Conservation (phyloP, 2,329 filamentous ascomycete species). For the Beauveria australis region DNA sequence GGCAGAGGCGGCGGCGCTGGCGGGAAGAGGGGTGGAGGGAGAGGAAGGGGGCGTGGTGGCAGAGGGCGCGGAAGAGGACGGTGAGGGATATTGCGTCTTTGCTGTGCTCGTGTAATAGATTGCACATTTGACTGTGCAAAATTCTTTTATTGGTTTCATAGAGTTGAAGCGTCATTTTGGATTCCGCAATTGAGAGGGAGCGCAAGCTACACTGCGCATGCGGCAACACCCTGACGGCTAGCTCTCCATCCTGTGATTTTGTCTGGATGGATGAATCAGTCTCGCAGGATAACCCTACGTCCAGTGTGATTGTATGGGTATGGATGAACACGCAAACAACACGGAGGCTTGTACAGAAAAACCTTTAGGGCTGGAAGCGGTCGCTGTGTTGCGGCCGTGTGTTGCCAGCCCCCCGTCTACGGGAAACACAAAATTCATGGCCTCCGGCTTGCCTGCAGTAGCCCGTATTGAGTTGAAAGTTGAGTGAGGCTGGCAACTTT, state of each 20-base stretch:
- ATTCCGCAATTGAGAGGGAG: not conserved
- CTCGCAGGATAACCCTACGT: too few species aligned
- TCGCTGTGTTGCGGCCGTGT: too few species aligned
- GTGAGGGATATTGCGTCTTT: conserved; percentile 4
- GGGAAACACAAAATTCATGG: too few species aligned
- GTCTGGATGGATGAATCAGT: not conserved
- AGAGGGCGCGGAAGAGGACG: conserved; percentile 17
- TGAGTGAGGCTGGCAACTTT: too few species aligned
- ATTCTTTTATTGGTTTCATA: not conserved
- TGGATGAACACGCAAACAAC: not conserved
- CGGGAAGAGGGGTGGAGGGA: conserved; percentile 34
- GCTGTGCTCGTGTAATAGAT: not conserved
- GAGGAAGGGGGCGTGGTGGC: conserved; percentile 22
- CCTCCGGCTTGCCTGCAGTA: too few species aligned
- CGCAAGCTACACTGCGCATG: not conserved
- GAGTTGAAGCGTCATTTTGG: not conserved
- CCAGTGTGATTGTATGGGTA: too few species aligned
- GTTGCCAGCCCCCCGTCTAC: too few species aligned
- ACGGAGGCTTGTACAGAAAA: not conserved
- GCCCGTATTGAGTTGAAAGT: too few species aligned
- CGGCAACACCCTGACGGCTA: not conserved
- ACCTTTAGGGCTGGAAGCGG: too few species aligned
- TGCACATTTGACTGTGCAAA: not conserved
- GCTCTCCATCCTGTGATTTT: not conserved
- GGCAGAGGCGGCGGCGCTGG: conserved; percentile 29